Conservation (phyloP, 2,329 filamentous ascomycete genomes). For the Aspergillus flavus region DNA sequence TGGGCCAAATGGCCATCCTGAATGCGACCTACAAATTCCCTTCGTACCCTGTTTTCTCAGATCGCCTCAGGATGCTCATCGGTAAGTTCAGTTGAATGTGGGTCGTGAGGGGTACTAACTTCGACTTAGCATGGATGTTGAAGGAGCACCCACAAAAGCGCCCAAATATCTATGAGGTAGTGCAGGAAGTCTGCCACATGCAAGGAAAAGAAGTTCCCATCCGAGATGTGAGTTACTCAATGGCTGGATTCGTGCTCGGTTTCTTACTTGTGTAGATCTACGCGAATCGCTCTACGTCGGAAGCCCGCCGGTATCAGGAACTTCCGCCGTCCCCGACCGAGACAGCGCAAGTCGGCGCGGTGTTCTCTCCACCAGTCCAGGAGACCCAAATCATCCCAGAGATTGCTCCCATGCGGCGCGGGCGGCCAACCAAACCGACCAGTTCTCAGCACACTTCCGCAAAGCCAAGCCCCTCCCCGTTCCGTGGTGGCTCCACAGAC, state of each 20-base stretch:
- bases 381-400: conserved; percentile 78
- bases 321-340: conserved; percentile 60
- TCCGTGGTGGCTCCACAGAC: conserved; percentile 70
- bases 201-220: conserved; percentile 84
- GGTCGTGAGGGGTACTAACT: conserved; percentile 24
- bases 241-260: not conserved
- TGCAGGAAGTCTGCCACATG: conserved; percentile 86
- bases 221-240: conserved; percentile 69
- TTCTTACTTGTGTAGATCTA: conserved; percentile 64
- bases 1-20: conserved; percentile 94
- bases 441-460: conserved; percentile 49
- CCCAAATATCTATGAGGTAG: conserved; percentile 92
- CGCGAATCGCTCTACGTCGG: conserved; percentile 63
- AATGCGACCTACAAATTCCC: conserved; percentile 95
- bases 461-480: conserved; percentile 69
- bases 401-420: conserved; percentile 90
- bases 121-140: conserved; percentile 72
- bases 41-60: conserved; percentile 83
- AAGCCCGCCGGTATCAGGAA: conserved; percentile 63
- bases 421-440: conserved; percentile 64
- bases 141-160: conserved; percentile 76
- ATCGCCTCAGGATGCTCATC: conserved; percentile 85
- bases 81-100: conserved; percentile 57
- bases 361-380: conserved; percentile 74
- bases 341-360: conserved; percentile 71